A percentile compares a stretch with the other conserved stretches of the same genome.
These are phyloP conservation scores for Sodiomyces alkalinus DNA, from an alignment of 2,329 filamentous ascomycete genomes.

Conservation along the genomic window DNA sequence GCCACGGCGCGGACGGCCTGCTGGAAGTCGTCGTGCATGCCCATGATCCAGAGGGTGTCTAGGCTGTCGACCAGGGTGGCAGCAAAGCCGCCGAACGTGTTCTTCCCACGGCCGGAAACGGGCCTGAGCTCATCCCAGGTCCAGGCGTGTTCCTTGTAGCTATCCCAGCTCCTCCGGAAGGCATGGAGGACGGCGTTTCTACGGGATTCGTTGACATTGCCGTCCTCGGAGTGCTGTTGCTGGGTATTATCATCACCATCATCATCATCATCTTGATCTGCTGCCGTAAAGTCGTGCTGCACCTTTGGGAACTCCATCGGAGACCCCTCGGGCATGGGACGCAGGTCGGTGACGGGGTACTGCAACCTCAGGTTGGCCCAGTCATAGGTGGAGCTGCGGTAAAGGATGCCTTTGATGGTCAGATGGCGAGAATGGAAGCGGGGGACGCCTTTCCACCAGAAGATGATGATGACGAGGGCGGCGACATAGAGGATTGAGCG, in stretches of 20 bases:
- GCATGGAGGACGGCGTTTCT: conserved; percentile 22
- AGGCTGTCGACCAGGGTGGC: conserved; percentile 44
- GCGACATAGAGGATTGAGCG: conserved; percentile 1
- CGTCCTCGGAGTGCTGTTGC: conserved; percentile 16
- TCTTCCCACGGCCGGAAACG: conserved; percentile 27
- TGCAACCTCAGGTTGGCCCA: conserved; percentile 19
- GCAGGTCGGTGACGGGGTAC: conserved; percentile 16
- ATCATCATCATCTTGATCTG: background rate
- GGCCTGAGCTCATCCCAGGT: conserved; percentile 40
- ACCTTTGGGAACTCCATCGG: conserved; percentile 12
- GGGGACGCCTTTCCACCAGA: conserved; percentile 2
- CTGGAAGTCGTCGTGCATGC: conserved; percentile 37
- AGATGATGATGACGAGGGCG: conserved; percentile 4
- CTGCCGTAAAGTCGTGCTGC: conserved; percentile 11
- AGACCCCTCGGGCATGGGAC: conserved; percentile 18
- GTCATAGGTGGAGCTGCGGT: conserved; percentile 16
- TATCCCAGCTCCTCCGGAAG: conserved; percentile 31
- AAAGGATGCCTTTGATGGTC: conserved; percentile 4
- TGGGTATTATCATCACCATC: conserved; percentile 16
- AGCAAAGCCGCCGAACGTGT: conserved; percentile 37
- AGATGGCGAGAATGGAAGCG: conserved; percentile 2
- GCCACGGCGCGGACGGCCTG: conserved; percentile 32
- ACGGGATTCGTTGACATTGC: conserved; percentile 17
- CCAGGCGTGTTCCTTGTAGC: conserved; percentile 40
- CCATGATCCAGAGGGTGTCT: conserved; percentile 46